Evolutionary conservation across 495 filamentous ascomycete species (phyloP).

Genomic region (Penicillium chermesinum): DNA sequence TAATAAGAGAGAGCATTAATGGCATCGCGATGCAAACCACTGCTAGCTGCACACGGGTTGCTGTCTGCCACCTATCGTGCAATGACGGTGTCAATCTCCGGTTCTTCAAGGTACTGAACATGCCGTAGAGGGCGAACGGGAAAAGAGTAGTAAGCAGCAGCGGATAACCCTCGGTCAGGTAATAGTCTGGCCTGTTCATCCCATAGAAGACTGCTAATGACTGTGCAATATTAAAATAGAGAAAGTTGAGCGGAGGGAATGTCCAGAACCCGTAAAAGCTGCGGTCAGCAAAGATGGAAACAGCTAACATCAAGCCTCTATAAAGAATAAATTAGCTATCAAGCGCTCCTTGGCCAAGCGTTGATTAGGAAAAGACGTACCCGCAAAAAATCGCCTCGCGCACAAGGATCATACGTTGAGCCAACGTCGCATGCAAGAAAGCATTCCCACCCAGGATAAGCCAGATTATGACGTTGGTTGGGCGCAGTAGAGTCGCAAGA

Average conservation of each 20-base stretch:
- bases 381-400: conserved; percentile 66
- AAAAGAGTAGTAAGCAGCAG: conserved; percentile 80
- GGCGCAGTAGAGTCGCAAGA: conserved; percentile 78
- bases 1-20: conserved; percentile 64
- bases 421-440: conserved; percentile 36
- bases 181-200: conserved; percentile 88
- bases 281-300: conserved; percentile 67
- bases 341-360: not conserved
- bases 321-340: conserved; percentile 7
- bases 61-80: conserved; percentile 24
- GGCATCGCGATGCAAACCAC: conserved; percentile 57
- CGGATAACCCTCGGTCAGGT: conserved; percentile 82
- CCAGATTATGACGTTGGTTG: conserved; percentile 91
- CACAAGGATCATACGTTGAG: conserved; percentile 47
- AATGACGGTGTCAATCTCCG: conserved; percentile 25
- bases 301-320: conserved; percentile 51
- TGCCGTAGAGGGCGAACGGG: conserved; percentile 64
- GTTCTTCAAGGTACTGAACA: conserved; percentile 50
- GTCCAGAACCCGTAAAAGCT: conserved; percentile 84
- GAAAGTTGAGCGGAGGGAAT: conserved; percentile 81
- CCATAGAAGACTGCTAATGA: conserved; percentile 89
- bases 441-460: conserved; percentile 47
- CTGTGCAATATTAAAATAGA: conserved; percentile 88
- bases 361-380: too few relatives aligned
- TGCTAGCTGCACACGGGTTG: conserved; percentile 53